Percentiles rank a stretch among this genome's conserved stretches.
These are phyloP conservation scores for Casaregolazyma suthepensis DNA, from an alignment of 1,139 yeast species.

Conservation along the genomic window DNA sequence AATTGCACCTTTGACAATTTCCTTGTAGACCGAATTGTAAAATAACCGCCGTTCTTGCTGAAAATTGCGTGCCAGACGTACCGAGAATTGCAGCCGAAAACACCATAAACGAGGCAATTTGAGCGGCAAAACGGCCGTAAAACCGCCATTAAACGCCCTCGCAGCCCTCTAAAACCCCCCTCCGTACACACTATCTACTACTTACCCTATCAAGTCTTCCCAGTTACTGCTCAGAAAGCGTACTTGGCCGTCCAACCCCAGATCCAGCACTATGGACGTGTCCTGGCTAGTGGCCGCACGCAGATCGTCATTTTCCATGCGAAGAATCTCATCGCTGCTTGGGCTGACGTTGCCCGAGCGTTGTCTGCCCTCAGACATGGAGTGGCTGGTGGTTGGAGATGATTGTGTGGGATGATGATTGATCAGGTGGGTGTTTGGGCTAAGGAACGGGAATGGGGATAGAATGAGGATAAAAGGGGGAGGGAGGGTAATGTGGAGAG, in stretches of 20 bases:
- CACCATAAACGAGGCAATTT: background rate
- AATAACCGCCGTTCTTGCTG: background rate
- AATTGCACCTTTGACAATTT: no score
- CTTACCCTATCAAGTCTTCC: constrained; percentile 54
- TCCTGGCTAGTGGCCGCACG: constrained; percentile 54
- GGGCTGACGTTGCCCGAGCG: constrained; percentile 4
- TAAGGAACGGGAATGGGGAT: background rate
- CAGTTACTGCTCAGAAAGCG: constrained; percentile 69
- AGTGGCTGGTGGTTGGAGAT: background rate
- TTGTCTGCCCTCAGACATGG: constrained; percentile 4
- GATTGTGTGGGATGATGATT: background rate
- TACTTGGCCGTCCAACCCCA: constrained; percentile 74
- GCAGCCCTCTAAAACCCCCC: background rate
- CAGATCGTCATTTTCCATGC: constrained; percentile 26
- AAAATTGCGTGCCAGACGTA: background rate
- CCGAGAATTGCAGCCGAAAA: background rate
- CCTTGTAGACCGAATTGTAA: background rate
- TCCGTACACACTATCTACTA: background rate
- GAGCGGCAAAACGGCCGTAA: background rate
- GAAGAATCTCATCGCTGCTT: constrained; percentile 6
- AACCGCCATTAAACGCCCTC: no score
- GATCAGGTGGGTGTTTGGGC: background rate
- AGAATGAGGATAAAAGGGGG: background rate
- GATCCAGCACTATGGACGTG: constrained; percentile 80
- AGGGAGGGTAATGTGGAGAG: background rate